phyloP scores from a whole-genome alignment of 805 yeast species.

The Starmerella scarabaei region DNA sequence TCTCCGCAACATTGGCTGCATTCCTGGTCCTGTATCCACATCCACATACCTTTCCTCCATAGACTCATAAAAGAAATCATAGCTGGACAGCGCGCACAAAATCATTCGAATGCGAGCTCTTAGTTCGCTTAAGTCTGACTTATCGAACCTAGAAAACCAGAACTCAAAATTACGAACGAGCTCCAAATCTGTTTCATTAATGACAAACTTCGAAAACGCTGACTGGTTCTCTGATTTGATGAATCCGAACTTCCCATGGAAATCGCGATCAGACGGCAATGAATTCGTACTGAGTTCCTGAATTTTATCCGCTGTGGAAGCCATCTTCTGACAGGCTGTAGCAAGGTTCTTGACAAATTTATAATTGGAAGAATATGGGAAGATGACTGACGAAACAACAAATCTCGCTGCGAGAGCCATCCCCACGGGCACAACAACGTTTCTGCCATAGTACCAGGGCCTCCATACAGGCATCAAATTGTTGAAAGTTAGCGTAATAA shows the following conservation, averaged over 20 bases:
- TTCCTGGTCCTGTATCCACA: not conserved
- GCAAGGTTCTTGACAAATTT: conserved; percentile 17
- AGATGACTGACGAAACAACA: conserved; percentile 18
- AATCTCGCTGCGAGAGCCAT: conserved; percentile 21
- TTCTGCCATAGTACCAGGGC: conserved; percentile 19
- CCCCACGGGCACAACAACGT: conserved; percentile 21
- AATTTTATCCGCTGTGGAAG: conserved; percentile 3
- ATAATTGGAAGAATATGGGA: conserved; percentile 23
- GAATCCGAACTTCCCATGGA: conserved; percentile 8
- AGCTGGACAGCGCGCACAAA: conserved; percentile 18
- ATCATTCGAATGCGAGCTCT: conserved; percentile 17
- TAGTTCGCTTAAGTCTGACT: conserved; percentile 22
- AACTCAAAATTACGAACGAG: conserved; percentile 17
- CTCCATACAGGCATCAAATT: conserved; percentile 21
- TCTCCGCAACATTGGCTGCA: too few relatives aligned
- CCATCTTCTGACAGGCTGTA: conserved; percentile 8
- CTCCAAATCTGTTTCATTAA: conserved; percentile 18
- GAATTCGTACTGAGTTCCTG: not conserved
- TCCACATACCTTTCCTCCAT: conserved; percentile 7
- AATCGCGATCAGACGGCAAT: conserved; percentile 14
- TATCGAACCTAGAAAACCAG: conserved; percentile 21
- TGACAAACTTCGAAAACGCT: conserved; percentile 10
- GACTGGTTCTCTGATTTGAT: conserved; percentile 10
- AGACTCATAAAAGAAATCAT: conserved; percentile 19
- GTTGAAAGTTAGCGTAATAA: conserved; percentile 18